Evolutionary conservation across 345 rosid species (phyloP), one percentile per base, ranked within the genome.

Genomic region (Ricinus communis): DNA sequence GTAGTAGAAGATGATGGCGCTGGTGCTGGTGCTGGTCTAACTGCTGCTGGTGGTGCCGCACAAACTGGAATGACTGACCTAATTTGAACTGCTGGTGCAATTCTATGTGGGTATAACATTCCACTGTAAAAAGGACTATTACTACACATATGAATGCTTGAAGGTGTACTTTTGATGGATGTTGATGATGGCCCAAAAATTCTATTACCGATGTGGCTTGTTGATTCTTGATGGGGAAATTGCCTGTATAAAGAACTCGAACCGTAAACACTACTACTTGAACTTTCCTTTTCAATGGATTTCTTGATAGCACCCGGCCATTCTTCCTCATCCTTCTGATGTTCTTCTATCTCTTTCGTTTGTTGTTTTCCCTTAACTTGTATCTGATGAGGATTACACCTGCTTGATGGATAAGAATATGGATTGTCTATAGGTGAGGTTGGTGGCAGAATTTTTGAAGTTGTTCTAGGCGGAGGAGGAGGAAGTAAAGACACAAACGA

Each of bases 31-130:
- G 65, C 68, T 60, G 79, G 66, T 63, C 72, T 72, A 5, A 41
- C 31, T 46, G 75, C 30, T 45, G 82, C 49, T 31, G 84, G 88
- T 49, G 90, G 90, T 57, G 92, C 85, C 60, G 92, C 85, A 75
- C 89, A 89, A 55, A 89, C 95, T 62, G 95, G 92, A 62, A 89
- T 87, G 25, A 89, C 90, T 69, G 95, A 89, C 76, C 95, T 87
- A 11, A 89, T 87, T 46, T 85, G 86, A 71, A 89, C 92, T 36
- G 92, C 89, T 45, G 92, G 95, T 15, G 92, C 92, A 22, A 81
- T 72, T 38, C 69, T 82, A 13, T 72, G 74, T 8, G 75, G 73
- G 28, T 57, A 76, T 18, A 75, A 79, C 33, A 85, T 70, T 57
- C 81, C 78, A 15, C 72, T 63, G 75, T 77, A 70, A 72, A 74